Conservation (phyloP, 192 early-diverging fungal species). For the Entrophospora sp. region DNA sequence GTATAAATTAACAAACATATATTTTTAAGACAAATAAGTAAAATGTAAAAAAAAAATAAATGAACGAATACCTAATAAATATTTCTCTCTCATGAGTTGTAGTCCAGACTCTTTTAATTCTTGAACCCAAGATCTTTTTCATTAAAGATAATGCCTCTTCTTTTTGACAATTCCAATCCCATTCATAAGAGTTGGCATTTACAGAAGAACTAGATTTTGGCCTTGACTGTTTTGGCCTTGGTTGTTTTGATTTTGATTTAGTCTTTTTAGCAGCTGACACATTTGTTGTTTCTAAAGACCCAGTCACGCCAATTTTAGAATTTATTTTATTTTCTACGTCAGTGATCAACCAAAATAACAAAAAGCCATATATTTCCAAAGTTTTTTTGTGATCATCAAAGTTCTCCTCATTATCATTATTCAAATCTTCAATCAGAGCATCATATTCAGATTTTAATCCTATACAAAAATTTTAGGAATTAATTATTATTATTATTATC, state of each 20-base stretch:
- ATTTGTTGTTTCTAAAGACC: background rate
- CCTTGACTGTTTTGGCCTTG: slow-evolving; percentile 32
- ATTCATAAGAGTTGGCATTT: slow-evolving; percentile 24
- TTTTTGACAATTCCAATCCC: slow-evolving; percentile 55
- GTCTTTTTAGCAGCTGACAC: background rate
- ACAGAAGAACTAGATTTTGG: slow-evolving; percentile 27
- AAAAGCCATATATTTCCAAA: slow-evolving; percentile 77
- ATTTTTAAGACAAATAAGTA: background rate
- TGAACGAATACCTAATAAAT: slow-evolving; percentile 43
- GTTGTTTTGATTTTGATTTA: background rate
- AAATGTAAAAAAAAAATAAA: background rate
- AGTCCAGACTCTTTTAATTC: slow-evolving; percentile 64
- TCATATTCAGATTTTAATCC: slow-evolving; percentile 60
- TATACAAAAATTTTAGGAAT: slow-evolving; percentile 20
- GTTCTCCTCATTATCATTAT: slow-evolving; percentile 58
- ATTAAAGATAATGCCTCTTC: slow-evolving; percentile 46
- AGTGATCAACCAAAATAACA: slow-evolving; percentile 74
- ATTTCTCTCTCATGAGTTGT: slow-evolving; percentile 59
- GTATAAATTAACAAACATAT: background rate
- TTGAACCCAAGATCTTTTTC: slow-evolving; percentile 41
- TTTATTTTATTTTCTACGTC: slow-evolving; percentile 50
- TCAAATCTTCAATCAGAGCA: slow-evolving; percentile 49
- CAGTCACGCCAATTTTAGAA: slow-evolving; percentile 33
- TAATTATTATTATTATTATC: background rate
- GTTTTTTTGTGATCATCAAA: slow-evolving; percentile 54